Conservation (phyloP, 257 asterid species). For the Plantago major region DNA sequence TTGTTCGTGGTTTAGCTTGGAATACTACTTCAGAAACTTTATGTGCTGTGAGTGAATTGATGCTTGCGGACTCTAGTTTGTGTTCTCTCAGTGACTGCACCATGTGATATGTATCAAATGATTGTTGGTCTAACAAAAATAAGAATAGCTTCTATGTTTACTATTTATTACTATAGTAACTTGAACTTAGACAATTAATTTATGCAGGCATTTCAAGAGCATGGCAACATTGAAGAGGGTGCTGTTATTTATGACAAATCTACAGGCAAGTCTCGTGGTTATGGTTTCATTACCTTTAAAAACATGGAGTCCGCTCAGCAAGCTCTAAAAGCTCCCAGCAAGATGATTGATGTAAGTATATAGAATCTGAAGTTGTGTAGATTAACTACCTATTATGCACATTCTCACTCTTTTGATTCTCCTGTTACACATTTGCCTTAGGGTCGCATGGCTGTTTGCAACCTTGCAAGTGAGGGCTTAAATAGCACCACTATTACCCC, state of each 20-base stretch:
- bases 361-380: background rate
- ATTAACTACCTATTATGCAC: background rate
- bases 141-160: conserved; percentile 8
- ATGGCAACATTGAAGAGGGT: conserved; percentile 86
- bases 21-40: conserved; percentile 86
- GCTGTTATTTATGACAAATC: conserved; percentile 64
- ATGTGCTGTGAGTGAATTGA: conserved; percentile 93
- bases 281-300: conserved; percentile 70
- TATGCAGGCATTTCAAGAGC: conserved; percentile 72
- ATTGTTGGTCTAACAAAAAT: conserved; percentile 13
- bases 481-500: conserved; percentile 45
- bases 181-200: conserved; percentile 20
- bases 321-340: conserved; percentile 68
- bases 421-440: conserved; percentile 25
- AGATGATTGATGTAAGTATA: conserved; percentile 69
- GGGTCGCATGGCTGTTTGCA: conserved; percentile 93
- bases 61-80: conserved; percentile 44
- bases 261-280: conserved; percentile 77
- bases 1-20: conserved; percentile 98
- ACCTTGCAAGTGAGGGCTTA: conserved; percentile 74
- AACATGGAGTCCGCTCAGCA: conserved; percentile 73
- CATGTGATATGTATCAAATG: conserved; percentile 8
- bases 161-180: background rate
- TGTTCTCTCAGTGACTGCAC: conserved; percentile 30
- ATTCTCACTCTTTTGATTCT: conserved; percentile 1